These are phyloP conservation scores for Monoraphidium neglectum DNA, from an alignment of 139 green algal genomes.

Conservation along the genomic window DNA sequence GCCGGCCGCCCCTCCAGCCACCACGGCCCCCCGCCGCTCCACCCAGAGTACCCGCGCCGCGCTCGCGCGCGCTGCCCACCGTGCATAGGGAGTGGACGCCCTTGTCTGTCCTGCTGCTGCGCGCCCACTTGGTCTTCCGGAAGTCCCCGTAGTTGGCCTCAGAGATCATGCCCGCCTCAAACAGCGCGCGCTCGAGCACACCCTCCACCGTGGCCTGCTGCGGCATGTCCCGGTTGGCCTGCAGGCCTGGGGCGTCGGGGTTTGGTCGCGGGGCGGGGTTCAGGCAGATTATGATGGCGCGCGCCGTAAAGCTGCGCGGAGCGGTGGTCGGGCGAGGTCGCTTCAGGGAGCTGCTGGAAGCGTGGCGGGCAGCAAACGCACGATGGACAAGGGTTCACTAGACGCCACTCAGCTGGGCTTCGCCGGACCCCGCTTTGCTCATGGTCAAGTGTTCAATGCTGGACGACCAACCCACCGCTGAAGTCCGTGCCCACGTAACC, in stretches of 20 bases:
- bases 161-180: slow-evolving; percentile 34
- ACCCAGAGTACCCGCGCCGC: no score
- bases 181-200: slow-evolving; percentile 63
- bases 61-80: no score
- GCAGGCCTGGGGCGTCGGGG: slow-evolving; percentile 66
- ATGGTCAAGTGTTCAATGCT: background rate
- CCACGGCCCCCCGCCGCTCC: no score
- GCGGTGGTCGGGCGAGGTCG: background rate
- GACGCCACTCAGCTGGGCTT: background rate
- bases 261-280: no score
- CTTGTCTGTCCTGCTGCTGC: slow-evolving; percentile 93
- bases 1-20: no score
- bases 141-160: slow-evolving; percentile 63
- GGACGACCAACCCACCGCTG: slow-evolving; percentile 41
- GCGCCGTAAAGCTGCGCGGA: background rate
- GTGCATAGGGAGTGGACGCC: slow-evolving; percentile 83
- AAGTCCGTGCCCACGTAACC: slow-evolving; percentile 73
- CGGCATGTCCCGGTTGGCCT: slow-evolving; percentile 43
- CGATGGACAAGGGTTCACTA: background rate
- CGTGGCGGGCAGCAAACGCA: background rate
- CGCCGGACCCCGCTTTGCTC: no score
- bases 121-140: slow-evolving; percentile 71
- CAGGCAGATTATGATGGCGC: no score
- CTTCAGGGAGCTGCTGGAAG: background rate
- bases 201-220: slow-evolving; percentile 53